Base-by-base conservation (phyloP, 1,139 yeast genomes). In the Neolecta irregularis region DNA sequence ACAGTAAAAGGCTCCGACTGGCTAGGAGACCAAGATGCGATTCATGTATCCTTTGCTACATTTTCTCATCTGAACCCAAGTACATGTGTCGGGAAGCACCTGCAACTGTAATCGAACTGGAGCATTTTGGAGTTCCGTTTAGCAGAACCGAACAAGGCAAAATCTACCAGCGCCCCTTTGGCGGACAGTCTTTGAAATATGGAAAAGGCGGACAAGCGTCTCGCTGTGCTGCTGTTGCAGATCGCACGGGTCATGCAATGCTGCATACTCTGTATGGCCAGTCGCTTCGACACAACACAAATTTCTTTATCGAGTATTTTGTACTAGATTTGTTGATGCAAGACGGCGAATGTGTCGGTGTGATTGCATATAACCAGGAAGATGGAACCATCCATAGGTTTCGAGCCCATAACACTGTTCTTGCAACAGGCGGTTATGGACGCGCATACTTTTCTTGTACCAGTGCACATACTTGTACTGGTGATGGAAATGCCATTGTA, bases 1-100 rank as follows among this genome's bases (percentile, higher is more conserved):
- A 88, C 98, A 53, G 98, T 88, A 52, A 88, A 88, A 65, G 98
- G 98, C 46, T 83, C 95, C n/a, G 98, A 88, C 64, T 88, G 98
- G 98, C 72, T 88, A 46, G 98, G 98, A 52, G 98, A 88, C 63
- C 98, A 88, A 64, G 98, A 88, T 56, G 94, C 98, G 39, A 88
- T 88, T 57, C 96, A 88, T 62, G n/a, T n/a, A n/a, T n/a, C n/a
- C n/a, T n/a, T n/a, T n/a, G n/a, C n/a, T n/a, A n/a, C n/a, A n/a
- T n/a, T n/a, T n/a, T n/a, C n/a, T n/a, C n/a, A n/a, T n/a, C n/a
- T n/a, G n/a, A n/a, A n/a, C n/a, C n/a, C n/a, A n/a, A n/a, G n/a
- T 88, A 88, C 65, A 88, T 88, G 98, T 85, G 98, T 44, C 75
- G 85, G 58, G 96, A 88, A 62, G 98, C 98, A 17, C 95, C 98